phyloP scores from a whole-genome alignment of 768 basidiomycete species.

The Suillus lakei region DNA sequence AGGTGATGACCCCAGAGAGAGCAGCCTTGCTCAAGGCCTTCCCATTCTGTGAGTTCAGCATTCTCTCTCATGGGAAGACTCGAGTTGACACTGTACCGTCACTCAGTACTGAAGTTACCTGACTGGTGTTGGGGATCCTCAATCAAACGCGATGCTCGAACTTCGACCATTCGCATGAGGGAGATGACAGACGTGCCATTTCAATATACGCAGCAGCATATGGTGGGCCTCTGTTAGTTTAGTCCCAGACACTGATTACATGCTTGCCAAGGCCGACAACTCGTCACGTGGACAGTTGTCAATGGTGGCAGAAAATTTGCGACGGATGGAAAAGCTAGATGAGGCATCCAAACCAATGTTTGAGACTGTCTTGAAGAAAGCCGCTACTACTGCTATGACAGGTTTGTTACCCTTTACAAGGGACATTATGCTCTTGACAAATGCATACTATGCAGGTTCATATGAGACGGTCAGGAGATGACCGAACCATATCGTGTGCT shows the following conservation, averaged over 20 bases:
- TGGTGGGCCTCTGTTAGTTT: slow-evolving; percentile 4
- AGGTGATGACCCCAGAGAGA: slow-evolving; percentile 1
- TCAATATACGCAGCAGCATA: slow-evolving; percentile 10
- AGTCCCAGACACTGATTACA: neutral
- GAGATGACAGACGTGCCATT: slow-evolving; percentile 9
- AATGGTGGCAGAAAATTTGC: slow-evolving; percentile 18
- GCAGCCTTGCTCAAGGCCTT: slow-evolving; percentile 4
- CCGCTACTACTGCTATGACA: slow-evolving; percentile 15
- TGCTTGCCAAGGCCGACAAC: neutral
- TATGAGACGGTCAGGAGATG: slow-evolving; percentile 22
- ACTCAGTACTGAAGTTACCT: slow-evolving; percentile 15
- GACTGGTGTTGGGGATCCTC: slow-evolving; percentile 18
- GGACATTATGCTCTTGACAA: neutral
- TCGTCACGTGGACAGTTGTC: neutral
- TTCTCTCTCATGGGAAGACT: neutral
- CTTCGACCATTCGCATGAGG: neutral
- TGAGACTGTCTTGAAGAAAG: slow-evolving; percentile 11
- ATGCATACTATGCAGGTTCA: slow-evolving; percentile 15
- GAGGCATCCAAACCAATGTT: slow-evolving; percentile 7
- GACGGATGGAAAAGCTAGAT: slow-evolving; percentile 20
- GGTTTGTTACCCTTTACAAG: slow-evolving; percentile 12
- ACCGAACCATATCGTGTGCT: neutral
- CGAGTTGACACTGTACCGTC: neutral
- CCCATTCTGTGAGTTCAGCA: slow-evolving; percentile 16
- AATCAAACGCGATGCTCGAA: slow-evolving; percentile 11